These are phyloP conservation scores for Picea glauca DNA, from an alignment of 75 land plant genomes.

Conservation along the genomic window DNA sequence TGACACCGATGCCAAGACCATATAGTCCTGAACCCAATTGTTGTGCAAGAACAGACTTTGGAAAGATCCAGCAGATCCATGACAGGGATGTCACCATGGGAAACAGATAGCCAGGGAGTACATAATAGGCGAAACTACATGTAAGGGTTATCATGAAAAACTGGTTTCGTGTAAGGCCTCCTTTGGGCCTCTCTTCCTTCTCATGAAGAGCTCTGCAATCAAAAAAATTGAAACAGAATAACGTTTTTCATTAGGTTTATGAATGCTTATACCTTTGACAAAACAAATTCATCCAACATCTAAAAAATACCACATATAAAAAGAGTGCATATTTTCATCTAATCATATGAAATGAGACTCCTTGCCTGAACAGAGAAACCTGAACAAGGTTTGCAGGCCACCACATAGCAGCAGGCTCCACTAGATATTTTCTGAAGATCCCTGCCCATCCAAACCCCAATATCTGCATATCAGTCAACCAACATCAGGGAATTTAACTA, in stretches of 20 bases:
- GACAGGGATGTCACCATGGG: slow-evolving; percentile 24
- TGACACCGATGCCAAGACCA: slow-evolving; percentile 32
- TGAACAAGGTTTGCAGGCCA: slow-evolving; percentile 77
- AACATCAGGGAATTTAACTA: not conserved
- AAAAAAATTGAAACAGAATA: too few relatives aligned
- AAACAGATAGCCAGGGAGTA: slow-evolving; percentile 31
- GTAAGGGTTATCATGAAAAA: slow-evolving; percentile 23
- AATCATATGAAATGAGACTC: too few relatives aligned
- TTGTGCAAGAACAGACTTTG: slow-evolving; percentile 27
- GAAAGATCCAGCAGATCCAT: slow-evolving; percentile 36
- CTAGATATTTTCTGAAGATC: slow-evolving; percentile 52
- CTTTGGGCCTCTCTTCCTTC: slow-evolving; percentile 13
- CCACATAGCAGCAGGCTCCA: slow-evolving; percentile 80
- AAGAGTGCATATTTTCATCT: not conserved
- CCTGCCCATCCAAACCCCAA: slow-evolving; percentile 85
- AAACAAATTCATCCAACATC: not conserved
- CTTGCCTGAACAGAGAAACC: slow-evolving; percentile 65
- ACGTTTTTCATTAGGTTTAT: not conserved
- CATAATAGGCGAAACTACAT: slow-evolving; percentile 27
- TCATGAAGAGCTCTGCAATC: slow-evolving; percentile 28
- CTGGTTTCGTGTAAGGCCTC: slow-evolving; percentile 26
- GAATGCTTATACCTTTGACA: too few relatives aligned
- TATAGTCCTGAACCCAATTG: slow-evolving; percentile 32
- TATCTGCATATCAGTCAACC: slow-evolving; percentile 25
- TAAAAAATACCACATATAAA: not conserved